These are phyloP conservation scores for Cenococcum geophilum DNA, from an alignment of 495 filamentous ascomycete species.

Conservation along the genomic window DNA sequence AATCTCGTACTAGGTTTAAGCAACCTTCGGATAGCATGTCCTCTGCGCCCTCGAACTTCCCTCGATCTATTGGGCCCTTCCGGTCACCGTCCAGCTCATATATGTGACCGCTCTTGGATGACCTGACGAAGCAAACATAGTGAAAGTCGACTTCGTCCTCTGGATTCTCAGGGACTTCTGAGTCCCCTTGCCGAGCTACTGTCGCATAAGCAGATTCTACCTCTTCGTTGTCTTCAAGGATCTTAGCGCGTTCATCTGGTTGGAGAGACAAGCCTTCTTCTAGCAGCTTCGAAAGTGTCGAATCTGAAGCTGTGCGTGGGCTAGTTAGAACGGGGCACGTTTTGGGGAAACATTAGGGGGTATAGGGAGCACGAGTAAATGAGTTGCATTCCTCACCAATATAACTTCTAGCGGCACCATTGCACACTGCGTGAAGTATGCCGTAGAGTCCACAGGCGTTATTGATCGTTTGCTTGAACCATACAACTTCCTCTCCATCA, in stretches of 20 bases:
- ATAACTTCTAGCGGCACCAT: constrained; percentile 20
- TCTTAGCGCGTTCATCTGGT: constrained; percentile 17
- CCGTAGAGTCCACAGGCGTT: constrained; percentile 39
- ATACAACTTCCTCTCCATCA: constrained; percentile 27
- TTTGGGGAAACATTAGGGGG: neutral
- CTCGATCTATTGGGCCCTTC: constrained; percentile 30
- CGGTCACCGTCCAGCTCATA: constrained; percentile 33
- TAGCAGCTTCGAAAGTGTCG: constrained; percentile 12
- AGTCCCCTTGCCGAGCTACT: constrained; percentile 29
- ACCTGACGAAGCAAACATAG: constrained; percentile 33
- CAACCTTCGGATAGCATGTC: constrained; percentile 27
- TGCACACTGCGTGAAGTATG: constrained; percentile 35
- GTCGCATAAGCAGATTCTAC: constrained; percentile 30
- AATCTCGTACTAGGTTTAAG: constrained; percentile 17
- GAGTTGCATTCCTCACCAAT: constrained; percentile 22
- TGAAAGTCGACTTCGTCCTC: constrained; percentile 34
- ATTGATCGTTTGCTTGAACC: constrained; percentile 38
- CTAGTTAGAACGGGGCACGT: neutral
- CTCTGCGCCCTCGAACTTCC: constrained; percentile 19
- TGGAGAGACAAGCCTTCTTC: constrained; percentile 10
- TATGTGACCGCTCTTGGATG: constrained; percentile 24
- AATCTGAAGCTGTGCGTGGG: constrained; percentile 5
- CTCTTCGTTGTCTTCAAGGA: constrained; percentile 25
- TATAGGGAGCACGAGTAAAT: constrained; percentile 3
- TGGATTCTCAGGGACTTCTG: constrained; percentile 23